phyloP scores from a whole-genome alignment of 2,329 filamentous ascomycete genomes.

The Samsoniella hepiali region DNA sequence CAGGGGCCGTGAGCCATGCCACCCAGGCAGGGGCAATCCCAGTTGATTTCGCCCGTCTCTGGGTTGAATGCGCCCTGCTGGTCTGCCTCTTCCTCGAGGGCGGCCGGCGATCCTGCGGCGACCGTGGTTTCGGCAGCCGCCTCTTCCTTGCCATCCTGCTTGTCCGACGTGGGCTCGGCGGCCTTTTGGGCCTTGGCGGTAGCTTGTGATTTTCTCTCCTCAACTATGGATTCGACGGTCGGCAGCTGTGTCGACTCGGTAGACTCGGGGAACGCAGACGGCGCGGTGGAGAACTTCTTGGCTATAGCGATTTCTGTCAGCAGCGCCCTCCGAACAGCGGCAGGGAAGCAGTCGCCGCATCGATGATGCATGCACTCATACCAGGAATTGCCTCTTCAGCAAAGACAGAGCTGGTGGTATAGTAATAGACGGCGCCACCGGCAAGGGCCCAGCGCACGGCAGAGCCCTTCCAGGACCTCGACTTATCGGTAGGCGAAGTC shows the following conservation, averaged over 20 bases:
- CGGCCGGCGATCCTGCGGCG: constrained; percentile 41
- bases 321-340: not conserved
- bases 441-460: constrained; percentile 72
- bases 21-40: constrained; percentile 96
- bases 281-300: constrained; percentile 34
- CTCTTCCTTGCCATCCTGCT: constrained; percentile 25
- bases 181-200: constrained; percentile 25
- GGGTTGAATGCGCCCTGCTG: constrained; percentile 95
- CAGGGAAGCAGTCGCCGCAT: not conserved
- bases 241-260: constrained; percentile 41
- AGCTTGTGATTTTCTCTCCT: constrained; percentile 46
- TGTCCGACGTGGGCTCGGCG: constrained; percentile 29
- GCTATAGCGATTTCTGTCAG: constrained; percentile 22
- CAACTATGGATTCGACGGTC: constrained; percentile 65
- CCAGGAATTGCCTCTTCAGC: constrained; percentile 70
- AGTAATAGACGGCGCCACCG: constrained; percentile 79
- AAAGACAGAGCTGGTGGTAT: constrained; percentile 86
- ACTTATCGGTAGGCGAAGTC: constrained; percentile 55
- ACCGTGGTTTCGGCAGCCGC: constrained; percentile 21
- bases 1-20: constrained; percentile 97
- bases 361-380: constrained; percentile 44
- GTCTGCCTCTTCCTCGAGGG: constrained; percentile 74
- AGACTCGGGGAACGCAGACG: constrained; percentile 53
- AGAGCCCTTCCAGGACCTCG: constrained; percentile 78
- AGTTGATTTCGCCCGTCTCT: constrained; percentile 99